Evolutionary conservation across 148 eudicot genomes (phyloP).

Genomic region (Diospyros kaki): DNA sequence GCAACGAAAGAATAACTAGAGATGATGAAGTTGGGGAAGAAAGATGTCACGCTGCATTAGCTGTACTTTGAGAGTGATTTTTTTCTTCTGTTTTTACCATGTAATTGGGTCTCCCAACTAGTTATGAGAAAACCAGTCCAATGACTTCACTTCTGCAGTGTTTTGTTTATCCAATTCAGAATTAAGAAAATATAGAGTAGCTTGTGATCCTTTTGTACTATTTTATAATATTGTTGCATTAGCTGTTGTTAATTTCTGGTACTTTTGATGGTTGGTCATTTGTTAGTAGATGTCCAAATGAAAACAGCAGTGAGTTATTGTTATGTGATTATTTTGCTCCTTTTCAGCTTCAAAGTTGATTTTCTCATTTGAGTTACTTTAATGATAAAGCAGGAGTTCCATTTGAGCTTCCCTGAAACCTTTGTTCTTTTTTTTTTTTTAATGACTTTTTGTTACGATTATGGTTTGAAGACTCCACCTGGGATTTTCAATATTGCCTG

Average conservation of each 20-base stretch:
- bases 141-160: constrained; percentile 3
- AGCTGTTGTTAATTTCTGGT: not conserved
- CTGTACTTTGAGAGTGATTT: constrained; percentile 18
- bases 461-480: too few species aligned
- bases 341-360: too few species aligned
- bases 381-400: too few species aligned
- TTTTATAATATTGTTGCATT: not conserved
- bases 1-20: constrained; percentile 19
- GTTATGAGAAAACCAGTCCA: not conserved
- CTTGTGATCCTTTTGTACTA: not conserved
- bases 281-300: too few species aligned
- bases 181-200: not conserved
- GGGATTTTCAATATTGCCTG: too few species aligned
- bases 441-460: too few species aligned
- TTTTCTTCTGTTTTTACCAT: not conserved
- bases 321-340: too few species aligned
- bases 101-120: not conserved
- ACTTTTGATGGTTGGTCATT: not conserved
- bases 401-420: too few species aligned
- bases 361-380: too few species aligned
- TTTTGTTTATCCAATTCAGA: not conserved
- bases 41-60: constrained; percentile 26
- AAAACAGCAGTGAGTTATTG: too few species aligned
- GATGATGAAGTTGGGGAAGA: constrained; percentile 38
- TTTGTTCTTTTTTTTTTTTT: too few species aligned